Conservation (phyloP, 768 basidiomycete genomes). For the Mycena vulgaris region DNA sequence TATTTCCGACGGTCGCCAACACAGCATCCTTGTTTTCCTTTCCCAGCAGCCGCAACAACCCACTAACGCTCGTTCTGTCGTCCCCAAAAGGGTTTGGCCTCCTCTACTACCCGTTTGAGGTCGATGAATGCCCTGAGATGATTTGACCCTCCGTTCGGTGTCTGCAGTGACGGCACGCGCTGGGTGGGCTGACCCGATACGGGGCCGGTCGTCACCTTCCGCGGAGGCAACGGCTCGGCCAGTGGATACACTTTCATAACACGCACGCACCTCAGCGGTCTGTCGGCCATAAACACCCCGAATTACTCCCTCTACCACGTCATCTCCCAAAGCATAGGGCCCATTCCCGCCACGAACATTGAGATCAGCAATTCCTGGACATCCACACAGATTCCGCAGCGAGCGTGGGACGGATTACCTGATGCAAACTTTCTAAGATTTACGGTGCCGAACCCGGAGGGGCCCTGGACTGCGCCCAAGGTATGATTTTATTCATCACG, state of each 20-base stretch:
- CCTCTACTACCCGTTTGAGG: conserved; percentile 26
- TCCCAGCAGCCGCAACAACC: conserved; percentile 3
- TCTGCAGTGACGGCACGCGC: conserved; percentile 22
- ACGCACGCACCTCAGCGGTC: conserved; percentile 21
- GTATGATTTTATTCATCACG: too few relatives aligned
- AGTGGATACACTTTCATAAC: conserved; percentile 27
- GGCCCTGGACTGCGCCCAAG: conserved; percentile 25
- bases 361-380: conserved; percentile 19
- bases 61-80: neutral
- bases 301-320: conserved; percentile 22
- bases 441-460: conserved; percentile 33
- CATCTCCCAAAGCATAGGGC: neutral
- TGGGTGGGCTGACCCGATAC: conserved; percentile 38
- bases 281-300: conserved; percentile 12
- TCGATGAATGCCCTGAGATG: conserved; percentile 36
- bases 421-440: conserved; percentile 33
- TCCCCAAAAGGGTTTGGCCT: conserved; percentile 26
- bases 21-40: conserved; percentile 21
- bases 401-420: conserved; percentile 31
- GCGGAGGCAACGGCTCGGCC: neutral
- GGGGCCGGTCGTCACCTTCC: conserved; percentile 20
- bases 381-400: conserved; percentile 18
- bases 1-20: conserved; percentile 17
- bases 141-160: neutral
- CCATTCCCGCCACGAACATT: conserved; percentile 6